Evolutionary conservation across 2,329 filamentous ascomycete genomes (phyloP).

Genomic region (Colletotrichum scovillei): DNA sequence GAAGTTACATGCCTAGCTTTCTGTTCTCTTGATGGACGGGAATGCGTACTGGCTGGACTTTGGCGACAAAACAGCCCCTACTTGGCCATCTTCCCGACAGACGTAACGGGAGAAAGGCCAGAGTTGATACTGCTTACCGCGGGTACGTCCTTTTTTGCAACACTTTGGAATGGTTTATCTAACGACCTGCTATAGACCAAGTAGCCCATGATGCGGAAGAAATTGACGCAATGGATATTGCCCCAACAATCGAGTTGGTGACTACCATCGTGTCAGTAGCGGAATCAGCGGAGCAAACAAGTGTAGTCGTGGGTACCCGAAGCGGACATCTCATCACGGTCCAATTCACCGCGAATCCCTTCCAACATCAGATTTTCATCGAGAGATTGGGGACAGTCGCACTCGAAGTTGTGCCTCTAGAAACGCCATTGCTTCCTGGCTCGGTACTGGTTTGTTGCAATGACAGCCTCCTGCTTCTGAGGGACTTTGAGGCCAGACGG

Average conservation of each 20-base stretch:
- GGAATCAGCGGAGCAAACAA: constrained; percentile 41
- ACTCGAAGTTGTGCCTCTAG: constrained; percentile 45
- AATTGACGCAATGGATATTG: constrained; percentile 27
- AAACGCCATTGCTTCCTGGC: constrained; percentile 6
- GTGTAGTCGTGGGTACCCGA: constrained; percentile 60
- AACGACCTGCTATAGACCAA: not conserved
- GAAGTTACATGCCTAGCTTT: constrained; percentile 62
- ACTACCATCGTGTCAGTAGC: constrained; percentile 55
- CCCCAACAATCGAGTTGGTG: constrained; percentile 40
- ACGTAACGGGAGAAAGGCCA: constrained; percentile 16
- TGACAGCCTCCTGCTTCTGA: constrained; percentile 56
- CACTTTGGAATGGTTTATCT: not conserved
- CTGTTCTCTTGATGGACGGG: constrained; percentile 40
- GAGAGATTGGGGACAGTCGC: constrained; percentile 51
- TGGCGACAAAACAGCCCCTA: constrained; percentile 46
- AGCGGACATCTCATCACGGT: constrained; percentile 63
- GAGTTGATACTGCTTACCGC: constrained; percentile 36
- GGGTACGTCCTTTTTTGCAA: constrained; percentile 37
- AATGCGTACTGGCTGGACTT: constrained; percentile 48
- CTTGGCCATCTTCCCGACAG: constrained; percentile 45
- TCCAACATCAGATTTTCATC: constrained; percentile 41
- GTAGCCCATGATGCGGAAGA: not conserved
- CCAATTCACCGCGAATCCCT: constrained; percentile 37
- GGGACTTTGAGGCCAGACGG: constrained; percentile 46
- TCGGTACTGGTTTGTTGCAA: constrained; percentile 61